Base-by-base conservation (phyloP, 768 basidiomycete species). In the Grammothele lineata region DNA sequence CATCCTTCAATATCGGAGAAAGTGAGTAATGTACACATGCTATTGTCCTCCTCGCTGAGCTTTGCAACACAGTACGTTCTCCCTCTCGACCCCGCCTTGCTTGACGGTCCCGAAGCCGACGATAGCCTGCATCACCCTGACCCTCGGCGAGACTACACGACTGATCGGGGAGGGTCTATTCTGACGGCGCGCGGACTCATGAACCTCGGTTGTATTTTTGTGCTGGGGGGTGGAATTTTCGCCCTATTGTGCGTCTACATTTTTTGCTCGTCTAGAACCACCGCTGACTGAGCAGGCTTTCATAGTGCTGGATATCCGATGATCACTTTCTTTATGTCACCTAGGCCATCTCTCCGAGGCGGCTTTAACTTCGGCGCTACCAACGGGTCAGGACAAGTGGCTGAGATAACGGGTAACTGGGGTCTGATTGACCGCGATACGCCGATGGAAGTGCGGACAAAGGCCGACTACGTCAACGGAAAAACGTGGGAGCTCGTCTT, bases 121-220 rank as follows among this genome's bases (percentile, higher is more conserved):
- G 87, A 89, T 60, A 76, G 76, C 34, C 67, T 89, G 18, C 87
- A 89, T 59, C 77, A 86, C 51, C 86, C 87, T 2, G 72, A 80
- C 43, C 61, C 59, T 1, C 33, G 37, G 23, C 48, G 57, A 6
- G 59, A 61, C 43, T 52, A 56, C 27, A 63, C 53, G 53, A 50
- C 40, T 36, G 68, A 72, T 48, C 50, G 60, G 40, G 63, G 67
- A 11, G 74, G 74, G 18, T 66, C 74, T 47, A 64, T 74, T 38
- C 70, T 80, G 54, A 78, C 79, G 11, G 58, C 68, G 49, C 70
- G 88, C 65, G 87, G 86, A 18, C 57, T 87, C 43, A 70, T 74
- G 6, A 92, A 93, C 59, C 59, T 88, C 0, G 82, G 88, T 1
- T 91, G 86, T 60, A 69, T 92, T 15, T 47, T 73, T 40, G 46